Evolutionary conservation across 2,329 filamentous ascomycete genomes (phyloP), one percentile per base, ranked within the genome.

Genomic region (Talaromyces sp.): DNA sequence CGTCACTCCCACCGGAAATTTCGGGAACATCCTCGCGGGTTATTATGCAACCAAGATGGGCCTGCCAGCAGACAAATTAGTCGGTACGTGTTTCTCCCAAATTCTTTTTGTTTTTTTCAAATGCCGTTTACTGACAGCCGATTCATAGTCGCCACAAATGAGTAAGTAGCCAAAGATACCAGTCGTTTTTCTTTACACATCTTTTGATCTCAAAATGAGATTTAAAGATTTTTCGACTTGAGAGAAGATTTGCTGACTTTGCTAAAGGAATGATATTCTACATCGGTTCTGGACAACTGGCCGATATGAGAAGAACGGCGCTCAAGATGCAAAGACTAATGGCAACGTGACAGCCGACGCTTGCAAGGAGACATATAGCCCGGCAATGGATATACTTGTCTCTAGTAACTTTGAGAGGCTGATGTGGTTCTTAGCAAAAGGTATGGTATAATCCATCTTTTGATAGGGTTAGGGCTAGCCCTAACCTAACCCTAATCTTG

Each of bases 341-440:
- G 42, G 94, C 65, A 42, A 57, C 8, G 55, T 28, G 18, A n/a
- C 36, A 31, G 27, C 36, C 12, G 36, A 47, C 18, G 56, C 27
- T 40, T 58, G 56, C 61, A 93, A 92, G 79, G 93, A 96, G 79
- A 99, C 95, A 0, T 84, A 96, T 57, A 92, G 89, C 68, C 95
- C 95, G 0, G 95, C 95, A 53, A 98, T 99, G 95, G 95, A 99
- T 75, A 98, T 98, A 67, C 83, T 98, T 3, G 93, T 98, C 12
- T 94, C 90, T 28, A 95, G 90, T 75, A 99, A 99, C 81, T 98
- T 99, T 73, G 95, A 99, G 82, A 87, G 95, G 34, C 83, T 99
- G 5, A 83, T 99, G 10, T 98, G 94, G 94, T 97, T 91, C 82
- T 82, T 98, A 14, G 44, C 54, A 8, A 58, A 58, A 36, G 55